Conservation (phyloP, 192 early-diverging fungal genomes). For the Umbelopsis sp. region DNA sequence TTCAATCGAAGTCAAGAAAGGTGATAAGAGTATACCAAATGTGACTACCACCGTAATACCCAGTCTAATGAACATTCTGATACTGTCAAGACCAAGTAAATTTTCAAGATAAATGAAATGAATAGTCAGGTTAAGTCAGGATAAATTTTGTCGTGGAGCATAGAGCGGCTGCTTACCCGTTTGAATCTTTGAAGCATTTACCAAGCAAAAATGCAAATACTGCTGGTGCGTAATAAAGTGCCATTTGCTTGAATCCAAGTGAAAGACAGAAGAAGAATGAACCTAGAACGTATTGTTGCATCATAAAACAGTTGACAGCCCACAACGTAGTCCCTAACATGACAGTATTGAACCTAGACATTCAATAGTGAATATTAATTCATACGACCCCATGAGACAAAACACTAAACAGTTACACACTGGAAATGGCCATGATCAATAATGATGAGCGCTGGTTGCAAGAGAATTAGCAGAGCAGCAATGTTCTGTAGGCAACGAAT, state of each 20-base stretch:
- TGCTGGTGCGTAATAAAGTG: conserved; percentile 88
- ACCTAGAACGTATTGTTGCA: conserved; percentile 66
- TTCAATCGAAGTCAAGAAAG: conserved; percentile 64
- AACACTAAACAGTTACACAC: conserved; percentile 30
- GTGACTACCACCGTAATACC: conserved; percentile 74
- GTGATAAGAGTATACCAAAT: conserved; percentile 65
- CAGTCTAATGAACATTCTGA: conserved; percentile 65
- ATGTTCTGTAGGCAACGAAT: conserved; percentile 22
- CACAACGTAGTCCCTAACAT: conserved; percentile 94
- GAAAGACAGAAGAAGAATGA: conserved; percentile 82
- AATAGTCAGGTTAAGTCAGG: no score
- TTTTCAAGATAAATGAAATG: no score
- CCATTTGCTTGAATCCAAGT: conserved; percentile 96
- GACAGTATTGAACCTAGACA: conserved; percentile 80
- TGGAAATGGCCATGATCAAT: conserved; percentile 98
- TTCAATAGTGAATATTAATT: not conserved
- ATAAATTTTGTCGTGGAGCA: no score
- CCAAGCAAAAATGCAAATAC: conserved; percentile 91
- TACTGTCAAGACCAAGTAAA: conserved; percentile 40
- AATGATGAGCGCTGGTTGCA: conserved; percentile 88
- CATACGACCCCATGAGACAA: not conserved
- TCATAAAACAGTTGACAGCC: conserved; percentile 68
- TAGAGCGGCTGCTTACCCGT: conserved; percentile 24
- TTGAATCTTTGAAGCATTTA: conserved; percentile 53
- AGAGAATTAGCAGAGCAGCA: conserved; percentile 57